These are phyloP conservation scores for Diatrype stigma DNA, from an alignment of 2,329 filamentous ascomycete species.

Conservation along the genomic window DNA sequence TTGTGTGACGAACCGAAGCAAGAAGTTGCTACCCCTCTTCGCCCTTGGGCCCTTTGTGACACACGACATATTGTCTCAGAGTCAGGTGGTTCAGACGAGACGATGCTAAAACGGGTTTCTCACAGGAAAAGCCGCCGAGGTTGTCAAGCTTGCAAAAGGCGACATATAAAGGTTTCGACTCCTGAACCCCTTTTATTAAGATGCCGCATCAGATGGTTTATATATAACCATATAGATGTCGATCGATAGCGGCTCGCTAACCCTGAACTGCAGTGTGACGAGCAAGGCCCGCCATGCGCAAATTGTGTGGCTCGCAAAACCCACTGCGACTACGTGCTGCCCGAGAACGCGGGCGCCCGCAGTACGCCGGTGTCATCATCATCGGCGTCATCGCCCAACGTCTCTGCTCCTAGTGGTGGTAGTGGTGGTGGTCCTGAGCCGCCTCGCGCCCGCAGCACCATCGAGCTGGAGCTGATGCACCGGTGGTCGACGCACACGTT, in stretches of 20 bases:
- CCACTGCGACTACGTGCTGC: background rate
- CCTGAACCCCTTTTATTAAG: background rate
- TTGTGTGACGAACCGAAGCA: no score
- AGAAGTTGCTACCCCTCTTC: no score
- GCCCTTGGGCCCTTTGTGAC: background rate
- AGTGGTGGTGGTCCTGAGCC: conserved; percentile 3
- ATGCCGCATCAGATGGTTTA: no score
- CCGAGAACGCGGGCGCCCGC: background rate
- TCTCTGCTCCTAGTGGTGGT: background rate
- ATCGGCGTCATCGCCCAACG: background rate
- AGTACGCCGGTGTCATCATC: background rate
- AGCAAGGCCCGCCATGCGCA: conserved; percentile 31
- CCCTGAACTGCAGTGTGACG: conserved; percentile 28
- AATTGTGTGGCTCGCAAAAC: conserved; percentile 26
- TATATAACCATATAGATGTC: no score
- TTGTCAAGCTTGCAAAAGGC: background rate
- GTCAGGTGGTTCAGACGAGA: background rate
- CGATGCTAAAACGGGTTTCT: background rate
- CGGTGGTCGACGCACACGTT: conserved; percentile 45
- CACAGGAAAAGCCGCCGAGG: background rate
- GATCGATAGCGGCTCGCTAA: background rate
- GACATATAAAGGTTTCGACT: background rate
- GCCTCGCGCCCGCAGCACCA: conserved; percentile 22
- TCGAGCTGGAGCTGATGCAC: conserved; percentile 49
- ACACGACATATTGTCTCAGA: background rate